Evolutionary conservation across 495 filamentous ascomycete species (phyloP).

Genomic region (Platismatia glauca): DNA sequence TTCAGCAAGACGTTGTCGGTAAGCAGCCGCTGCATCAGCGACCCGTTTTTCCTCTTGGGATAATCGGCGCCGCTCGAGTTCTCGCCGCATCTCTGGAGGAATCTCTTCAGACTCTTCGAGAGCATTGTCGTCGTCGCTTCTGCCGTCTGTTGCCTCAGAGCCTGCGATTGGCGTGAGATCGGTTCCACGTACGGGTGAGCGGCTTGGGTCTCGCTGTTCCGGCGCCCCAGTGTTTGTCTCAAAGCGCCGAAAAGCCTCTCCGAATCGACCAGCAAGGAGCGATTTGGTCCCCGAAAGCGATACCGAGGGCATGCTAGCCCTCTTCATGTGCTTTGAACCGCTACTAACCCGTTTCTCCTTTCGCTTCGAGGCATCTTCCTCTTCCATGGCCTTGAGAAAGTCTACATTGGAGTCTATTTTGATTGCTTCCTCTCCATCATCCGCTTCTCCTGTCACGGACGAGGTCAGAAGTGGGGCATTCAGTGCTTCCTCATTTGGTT

Average conservation of each 20-base stretch:
- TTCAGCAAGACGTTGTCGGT: constrained; percentile 66
- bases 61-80: constrained; percentile 76
- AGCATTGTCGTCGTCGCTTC: constrained; percentile 56
- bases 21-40: constrained; percentile 83
- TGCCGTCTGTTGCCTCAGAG: constrained; percentile 64
- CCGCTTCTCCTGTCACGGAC: constrained; percentile 31
- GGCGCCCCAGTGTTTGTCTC: constrained; percentile 52
- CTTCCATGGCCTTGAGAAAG: constrained; percentile 74
- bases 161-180: constrained; percentile 64
- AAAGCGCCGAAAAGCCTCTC: constrained; percentile 91
- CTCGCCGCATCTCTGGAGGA: constrained; percentile 81
- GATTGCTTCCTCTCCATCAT: constrained; percentile 47
- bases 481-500: constrained; percentile 22
- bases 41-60: constrained; percentile 90
- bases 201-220: constrained; percentile 45
- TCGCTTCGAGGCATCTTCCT: constrained; percentile 53
- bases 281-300: constrained; percentile 70
- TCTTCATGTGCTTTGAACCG: constrained; percentile 64
- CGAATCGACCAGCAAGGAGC: constrained; percentile 83
- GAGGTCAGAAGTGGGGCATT: constrained; percentile 28
- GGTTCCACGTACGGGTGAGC: constrained; percentile 34
- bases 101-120: constrained; percentile 60
- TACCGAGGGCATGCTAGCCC: constrained; percentile 70
- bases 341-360: constrained; percentile 59
- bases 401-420: constrained; percentile 83